Percentiles rank a stretch among this genome's conserved stretches.
Conservation (phyloP, 2,329 filamentous ascomycete species). For the Cercospora nicotianae region DNA sequence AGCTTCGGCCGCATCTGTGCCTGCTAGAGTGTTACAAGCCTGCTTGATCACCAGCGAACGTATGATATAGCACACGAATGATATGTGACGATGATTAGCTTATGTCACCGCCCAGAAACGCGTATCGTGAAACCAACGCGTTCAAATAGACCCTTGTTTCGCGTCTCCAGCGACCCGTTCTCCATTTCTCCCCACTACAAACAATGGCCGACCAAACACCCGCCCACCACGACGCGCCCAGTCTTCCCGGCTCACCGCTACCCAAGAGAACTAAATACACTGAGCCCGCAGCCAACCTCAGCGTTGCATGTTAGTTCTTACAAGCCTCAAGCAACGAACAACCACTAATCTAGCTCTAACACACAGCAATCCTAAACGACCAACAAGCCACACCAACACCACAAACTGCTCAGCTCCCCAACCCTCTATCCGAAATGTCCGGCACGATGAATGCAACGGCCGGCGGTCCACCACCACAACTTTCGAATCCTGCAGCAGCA, state of each 20-base stretch:
- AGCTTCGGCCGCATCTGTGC: slow-evolving; percentile 15
- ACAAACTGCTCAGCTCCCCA: slow-evolving; percentile 26
- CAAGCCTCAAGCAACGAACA: not conserved
- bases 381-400: slow-evolving; percentile 38
- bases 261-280: slow-evolving; percentile 76
- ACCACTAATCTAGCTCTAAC: not conserved
- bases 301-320: slow-evolving; percentile 37
- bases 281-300: slow-evolving; percentile 42
- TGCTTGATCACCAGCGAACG: not conserved
- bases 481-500: slow-evolving; percentile 18
- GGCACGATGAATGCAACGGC: slow-evolving; percentile 21
- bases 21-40: slow-evolving; percentile 14
- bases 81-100: not conserved
- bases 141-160: slow-evolving; percentile 1
- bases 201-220: slow-evolving; percentile 38
- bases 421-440: slow-evolving; percentile 30
- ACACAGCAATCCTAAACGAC: slow-evolving; percentile 41
- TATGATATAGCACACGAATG: not conserved
- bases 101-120: not conserved
- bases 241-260: slow-evolving; percentile 69
- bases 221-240: slow-evolving; percentile 52
- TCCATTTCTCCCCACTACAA: slow-evolving; percentile 1
- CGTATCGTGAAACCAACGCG: slow-evolving; percentile 3
- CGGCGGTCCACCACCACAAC: slow-evolving; percentile 14
- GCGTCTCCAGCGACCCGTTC: slow-evolving; percentile 4